Base-by-base conservation (phyloP, 495 filamentous ascomycete genomes). In the Paragyromitra xinjiangensis region DNA sequence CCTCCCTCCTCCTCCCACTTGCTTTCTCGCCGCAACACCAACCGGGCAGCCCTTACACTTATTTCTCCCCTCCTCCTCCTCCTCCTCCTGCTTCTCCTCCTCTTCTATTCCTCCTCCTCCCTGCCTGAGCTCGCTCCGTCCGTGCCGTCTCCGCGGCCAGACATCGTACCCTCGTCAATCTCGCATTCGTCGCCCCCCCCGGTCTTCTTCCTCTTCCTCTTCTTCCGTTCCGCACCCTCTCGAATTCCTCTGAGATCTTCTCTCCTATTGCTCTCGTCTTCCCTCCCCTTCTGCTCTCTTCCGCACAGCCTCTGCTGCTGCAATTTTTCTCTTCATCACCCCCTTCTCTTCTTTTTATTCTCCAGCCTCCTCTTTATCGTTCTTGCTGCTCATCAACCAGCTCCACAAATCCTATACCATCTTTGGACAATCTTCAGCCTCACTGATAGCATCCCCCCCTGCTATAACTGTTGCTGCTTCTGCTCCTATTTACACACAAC, bases 261-360 rank as follows among this genome's bases (percentile, higher is more conserved):
- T 71, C 53, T 29, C 56, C 59, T 53, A 55, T 59, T 68, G 66
- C 37, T 67, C 66, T 56, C 42, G 78, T 69, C 66, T 69, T 58
- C 69, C n/a, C 29, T 59, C 67, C 39, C 58, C 56, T 65, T 72
- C 78, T 79, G 56, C 72, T 76, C 71, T 71, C 80, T 70, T 78
- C 78, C 56, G 51, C 59, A 44, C 55, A 34, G 34, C 69, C 56
- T 64, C 64, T 53, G 48, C 64, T 69, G 34, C 72, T 44, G 45
- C 65, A 68, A 42, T 79, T 37, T 55, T 40, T 40, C 61, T 53
- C 79, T 69, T 64, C 73, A 70, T 68, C 66, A 58, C 42, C 44
- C 53, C 45, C 16, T 73, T 75, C 78, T 70, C 75, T 69, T 80
- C 76, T 53, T 56, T 26, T 26, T 56, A 22, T 12, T 61, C 61